A percentile compares a stretch with the other conserved stretches of the same genome.
phyloP scores from a whole-genome alignment of 306 rosid species.

The Cucurbita moschata region DNA sequence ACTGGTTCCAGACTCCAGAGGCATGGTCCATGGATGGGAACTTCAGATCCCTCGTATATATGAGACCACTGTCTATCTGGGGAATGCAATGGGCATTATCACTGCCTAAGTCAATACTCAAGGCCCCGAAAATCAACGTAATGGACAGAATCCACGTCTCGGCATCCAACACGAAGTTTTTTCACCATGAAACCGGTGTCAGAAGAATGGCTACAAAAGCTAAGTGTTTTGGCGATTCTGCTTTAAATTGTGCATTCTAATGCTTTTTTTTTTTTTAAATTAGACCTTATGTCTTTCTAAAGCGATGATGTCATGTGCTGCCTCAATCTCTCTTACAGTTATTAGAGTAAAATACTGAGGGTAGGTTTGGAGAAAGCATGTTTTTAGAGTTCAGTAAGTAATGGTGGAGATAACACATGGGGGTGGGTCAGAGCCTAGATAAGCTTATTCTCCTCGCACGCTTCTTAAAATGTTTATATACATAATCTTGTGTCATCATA shows the following conservation, averaged over 20 bases:
- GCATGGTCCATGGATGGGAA: constrained; percentile 85
- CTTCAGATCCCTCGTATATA: constrained; percentile 77
- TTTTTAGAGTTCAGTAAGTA: not conserved
- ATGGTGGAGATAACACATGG: not conserved
- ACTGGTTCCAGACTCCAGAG: constrained; percentile 95
- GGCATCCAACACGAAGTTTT: constrained; percentile 33
- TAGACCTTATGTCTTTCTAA: not conserved
- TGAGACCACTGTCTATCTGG: constrained; percentile 97
- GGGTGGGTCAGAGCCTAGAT: not conserved
- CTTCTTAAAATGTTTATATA: not conserved
- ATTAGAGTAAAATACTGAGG: not conserved
- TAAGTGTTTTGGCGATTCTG: constrained; percentile 59
- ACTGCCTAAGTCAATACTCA: constrained; percentile 73
- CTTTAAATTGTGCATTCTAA: constrained; percentile 76
- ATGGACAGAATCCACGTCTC: constrained; percentile 91
- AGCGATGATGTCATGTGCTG: not conserved
- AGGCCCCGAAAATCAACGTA: constrained; percentile 71
- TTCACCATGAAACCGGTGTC: constrained; percentile 53
- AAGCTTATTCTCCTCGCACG: not conserved
- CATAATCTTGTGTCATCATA: not conserved
- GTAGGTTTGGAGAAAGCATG: constrained; percentile 1
- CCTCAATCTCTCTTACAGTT: not conserved
- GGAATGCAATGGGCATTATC: constrained; percentile 78
- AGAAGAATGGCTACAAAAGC: constrained; percentile 55
- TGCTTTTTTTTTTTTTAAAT: not conserved